A percentile compares a stretch with the other conserved stretches of the same genome.
phyloP scores from a whole-genome alignment of 768 basidiomycete genomes.

The Russula foetens region DNA sequence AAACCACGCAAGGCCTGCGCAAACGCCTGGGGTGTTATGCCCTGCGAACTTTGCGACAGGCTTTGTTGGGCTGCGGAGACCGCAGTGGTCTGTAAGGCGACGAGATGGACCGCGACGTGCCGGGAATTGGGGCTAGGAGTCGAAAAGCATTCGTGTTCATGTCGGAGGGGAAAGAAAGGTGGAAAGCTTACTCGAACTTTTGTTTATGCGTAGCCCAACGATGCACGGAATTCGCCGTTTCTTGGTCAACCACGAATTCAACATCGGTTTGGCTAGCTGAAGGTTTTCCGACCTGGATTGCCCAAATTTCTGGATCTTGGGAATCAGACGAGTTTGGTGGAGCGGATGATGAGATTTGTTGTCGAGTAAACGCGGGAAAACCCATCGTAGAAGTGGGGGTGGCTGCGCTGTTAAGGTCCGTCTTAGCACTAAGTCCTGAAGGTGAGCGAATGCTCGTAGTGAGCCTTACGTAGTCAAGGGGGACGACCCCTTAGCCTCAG shows the following conservation, averaged over 20 bases:
- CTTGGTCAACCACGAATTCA: constrained; percentile 10
- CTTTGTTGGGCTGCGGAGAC: constrained; percentile 2
- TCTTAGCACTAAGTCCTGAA: neutral
- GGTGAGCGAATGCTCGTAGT: neutral
- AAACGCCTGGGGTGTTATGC: constrained; percentile 10
- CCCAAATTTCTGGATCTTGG: constrained; percentile 14
- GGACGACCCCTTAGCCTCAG: neutral
- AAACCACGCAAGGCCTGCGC: constrained; percentile 6
- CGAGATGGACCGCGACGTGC: constrained; percentile 12
- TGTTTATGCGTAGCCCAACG: constrained; percentile 10
- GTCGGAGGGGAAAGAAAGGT: neutral
- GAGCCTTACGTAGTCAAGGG: neutral
- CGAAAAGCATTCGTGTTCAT: neutral
- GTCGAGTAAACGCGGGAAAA: neutral
- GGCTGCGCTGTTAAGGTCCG: neutral
- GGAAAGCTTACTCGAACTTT: constrained; percentile 11
- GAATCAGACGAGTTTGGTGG: neutral
- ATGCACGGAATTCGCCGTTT: constrained; percentile 3
- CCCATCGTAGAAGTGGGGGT: neutral
- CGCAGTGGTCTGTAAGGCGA: constrained; percentile 4
- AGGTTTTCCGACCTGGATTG: constrained; percentile 12
- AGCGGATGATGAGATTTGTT: neutral
- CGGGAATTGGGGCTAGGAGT: constrained; percentile 3
- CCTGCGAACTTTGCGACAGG: neutral
- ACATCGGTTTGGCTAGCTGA: constrained; percentile 1